Evolutionary conservation across 2,329 filamentous ascomycete genomes (phyloP).

Genomic region (Fusarium caatingaense): DNA sequence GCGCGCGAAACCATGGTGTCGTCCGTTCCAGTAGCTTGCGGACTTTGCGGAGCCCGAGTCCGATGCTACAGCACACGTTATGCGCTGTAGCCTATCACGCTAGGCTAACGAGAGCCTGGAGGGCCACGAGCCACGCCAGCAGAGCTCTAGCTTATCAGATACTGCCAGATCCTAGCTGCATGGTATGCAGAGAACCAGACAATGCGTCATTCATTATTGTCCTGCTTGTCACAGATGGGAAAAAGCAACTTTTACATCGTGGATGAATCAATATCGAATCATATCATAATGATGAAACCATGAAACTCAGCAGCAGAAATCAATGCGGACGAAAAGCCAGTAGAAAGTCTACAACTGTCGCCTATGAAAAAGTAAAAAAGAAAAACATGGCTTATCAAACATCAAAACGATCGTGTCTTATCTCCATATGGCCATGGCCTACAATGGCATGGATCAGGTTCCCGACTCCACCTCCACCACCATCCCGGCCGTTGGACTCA

Average conservation of each 20-base stretch:
- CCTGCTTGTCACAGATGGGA: constrained; percentile 7
- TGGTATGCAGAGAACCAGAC: constrained; percentile 12
- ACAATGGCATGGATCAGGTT: constrained; percentile 6
- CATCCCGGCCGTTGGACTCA: constrained; percentile 38
- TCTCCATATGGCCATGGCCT: constrained; percentile 7
- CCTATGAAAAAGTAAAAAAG: background rate
- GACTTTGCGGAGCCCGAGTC: constrained; percentile 36
- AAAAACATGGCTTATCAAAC: constrained; percentile 1
- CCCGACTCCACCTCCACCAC: constrained; percentile 37
- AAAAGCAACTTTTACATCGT: constrained; percentile 14
- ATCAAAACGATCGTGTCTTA: constrained; percentile 21
- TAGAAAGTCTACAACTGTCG: constrained; percentile 11
- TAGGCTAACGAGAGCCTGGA: constrained; percentile 5
- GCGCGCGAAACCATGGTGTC: constrained; percentile 1
- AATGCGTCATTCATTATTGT: constrained; percentile 38
- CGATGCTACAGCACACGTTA: constrained; percentile 14
- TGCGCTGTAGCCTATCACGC: constrained; percentile 7
- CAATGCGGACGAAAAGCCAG: background rate
- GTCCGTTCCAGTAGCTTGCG: constrained; percentile 8
- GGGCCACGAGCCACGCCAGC: constrained; percentile 24
- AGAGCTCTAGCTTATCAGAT: constrained; percentile 37
- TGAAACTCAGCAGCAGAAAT: background rate
- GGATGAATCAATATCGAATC: background rate
- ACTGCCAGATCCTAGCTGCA: constrained; percentile 36
- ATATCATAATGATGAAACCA: background rate